Percentiles rank a stretch among this genome's conserved stretches.
Conservation (phyloP, 1,284 basidiomycete species). For the Ustilago sp. region DNA sequence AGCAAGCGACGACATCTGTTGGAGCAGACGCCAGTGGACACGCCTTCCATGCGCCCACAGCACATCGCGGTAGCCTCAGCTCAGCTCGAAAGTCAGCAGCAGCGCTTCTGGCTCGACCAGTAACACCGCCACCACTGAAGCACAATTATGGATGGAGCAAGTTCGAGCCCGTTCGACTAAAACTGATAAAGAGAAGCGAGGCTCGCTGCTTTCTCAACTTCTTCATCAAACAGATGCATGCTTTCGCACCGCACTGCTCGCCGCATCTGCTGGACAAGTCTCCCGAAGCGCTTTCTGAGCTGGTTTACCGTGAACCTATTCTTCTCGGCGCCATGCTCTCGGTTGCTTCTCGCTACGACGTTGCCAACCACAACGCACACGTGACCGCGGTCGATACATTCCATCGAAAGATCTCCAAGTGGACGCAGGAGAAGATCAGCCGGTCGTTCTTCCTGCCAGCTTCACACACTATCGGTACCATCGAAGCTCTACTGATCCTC, state of each 20-base stretch:
- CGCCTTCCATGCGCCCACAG: conserved; percentile 6
- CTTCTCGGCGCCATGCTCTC: conserved; percentile 58
- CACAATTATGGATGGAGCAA: conserved; percentile 54
- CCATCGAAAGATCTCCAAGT: conserved; percentile 54
- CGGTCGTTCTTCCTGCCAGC: conserved; percentile 49
- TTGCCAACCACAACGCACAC: conserved; percentile 47
- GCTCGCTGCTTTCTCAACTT: conserved; percentile 54
- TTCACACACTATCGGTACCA: conserved; percentile 55
- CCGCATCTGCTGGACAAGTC: conserved; percentile 50
- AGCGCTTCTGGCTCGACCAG: conserved; percentile 30
- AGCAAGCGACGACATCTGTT: conserved; percentile 11
- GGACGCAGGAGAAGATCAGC: conserved; percentile 57
- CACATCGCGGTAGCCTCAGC: conserved; percentile 11
- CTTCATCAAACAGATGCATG: conserved; percentile 54
- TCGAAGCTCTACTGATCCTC: conserved; percentile 56
- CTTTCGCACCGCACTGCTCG: conserved; percentile 55
- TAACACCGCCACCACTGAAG: conserved; percentile 51
- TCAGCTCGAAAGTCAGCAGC: conserved; percentile 32
- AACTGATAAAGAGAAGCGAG: conserved; percentile 52
- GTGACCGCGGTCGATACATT: conserved; percentile 48
- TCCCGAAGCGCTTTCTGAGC: conserved; percentile 51
- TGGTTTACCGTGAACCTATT: conserved; percentile 50
- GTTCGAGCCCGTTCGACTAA: conserved; percentile 55
- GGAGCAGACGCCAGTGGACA: neutral
- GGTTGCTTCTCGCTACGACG: conserved; percentile 53